These are phyloP conservation scores for Medicago arabica DNA, from an alignment of 306 rosid genomes.

Conservation along the genomic window DNA sequence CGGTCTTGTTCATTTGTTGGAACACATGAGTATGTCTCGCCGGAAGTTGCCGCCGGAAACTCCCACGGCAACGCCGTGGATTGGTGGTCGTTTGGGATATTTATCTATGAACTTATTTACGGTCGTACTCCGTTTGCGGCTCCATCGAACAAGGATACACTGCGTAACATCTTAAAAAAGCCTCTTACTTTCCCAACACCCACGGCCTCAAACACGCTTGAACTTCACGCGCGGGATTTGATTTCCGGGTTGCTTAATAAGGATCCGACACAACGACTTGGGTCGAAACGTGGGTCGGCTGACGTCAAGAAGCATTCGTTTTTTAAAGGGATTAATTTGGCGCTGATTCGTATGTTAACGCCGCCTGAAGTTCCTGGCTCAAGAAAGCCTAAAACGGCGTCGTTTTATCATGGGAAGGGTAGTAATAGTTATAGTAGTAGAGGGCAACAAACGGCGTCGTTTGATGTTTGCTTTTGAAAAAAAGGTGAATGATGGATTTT, in stretches of 20 bases:
- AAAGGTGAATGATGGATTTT: constrained; percentile 13
- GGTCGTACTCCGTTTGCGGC: constrained; percentile 93
- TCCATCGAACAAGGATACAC: constrained; percentile 67
- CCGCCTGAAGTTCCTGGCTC: constrained; percentile 75
- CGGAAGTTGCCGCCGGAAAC: constrained; percentile 86
- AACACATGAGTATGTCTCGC: constrained; percentile 93
- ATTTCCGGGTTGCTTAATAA: constrained; percentile 64
- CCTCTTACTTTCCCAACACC: constrained; percentile 65
- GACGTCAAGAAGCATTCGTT: constrained; percentile 86
- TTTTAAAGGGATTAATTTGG: constrained; percentile 74
- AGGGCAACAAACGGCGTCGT: constrained; percentile 54
- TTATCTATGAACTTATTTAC: constrained; percentile 84
- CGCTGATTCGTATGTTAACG: constrained; percentile 68
- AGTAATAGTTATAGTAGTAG: not conserved
- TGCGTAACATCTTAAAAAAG: constrained; percentile 68
- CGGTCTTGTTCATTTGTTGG: constrained; percentile 91
- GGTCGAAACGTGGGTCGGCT: constrained; percentile 93
- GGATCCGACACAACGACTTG: constrained; percentile 74
- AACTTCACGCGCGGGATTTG: constrained; percentile 77
- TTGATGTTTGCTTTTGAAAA: constrained; percentile 51
- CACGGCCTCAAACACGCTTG: constrained; percentile 59
- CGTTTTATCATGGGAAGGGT: constrained; percentile 40
- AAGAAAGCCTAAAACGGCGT: constrained; percentile 55
- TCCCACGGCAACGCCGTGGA: constrained; percentile 98
- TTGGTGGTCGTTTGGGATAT: constrained; percentile 97